Percentiles rank a stretch among this genome's conserved stretches.
These are phyloP conservation scores for Penicillium samsonianum DNA, from an alignment of 495 filamentous ascomycete genomes.

Conservation along the genomic window DNA sequence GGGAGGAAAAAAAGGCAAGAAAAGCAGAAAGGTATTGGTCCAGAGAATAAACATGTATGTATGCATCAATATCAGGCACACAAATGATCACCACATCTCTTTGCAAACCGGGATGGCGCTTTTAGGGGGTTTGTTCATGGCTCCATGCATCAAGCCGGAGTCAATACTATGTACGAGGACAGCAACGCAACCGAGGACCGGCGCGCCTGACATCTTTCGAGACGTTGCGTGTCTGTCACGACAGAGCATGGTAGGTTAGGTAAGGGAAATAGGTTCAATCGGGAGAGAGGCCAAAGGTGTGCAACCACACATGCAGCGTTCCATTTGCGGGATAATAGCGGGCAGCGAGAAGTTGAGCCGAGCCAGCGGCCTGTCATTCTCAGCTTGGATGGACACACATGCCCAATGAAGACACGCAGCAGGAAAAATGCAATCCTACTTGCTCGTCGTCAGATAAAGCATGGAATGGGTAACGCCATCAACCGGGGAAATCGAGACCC, in stretches of 20 bases:
- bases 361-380: constrained; percentile 21
- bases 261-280: neutral
- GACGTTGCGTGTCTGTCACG: neutral
- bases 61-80: constrained; percentile 18
- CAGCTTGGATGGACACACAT: constrained; percentile 5
- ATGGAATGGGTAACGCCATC: neutral
- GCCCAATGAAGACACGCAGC: neutral
- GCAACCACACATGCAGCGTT: constrained; percentile 3
- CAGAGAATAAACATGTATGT: constrained; percentile 12
- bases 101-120: constrained; percentile 8
- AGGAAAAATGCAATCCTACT: constrained; percentile 3
- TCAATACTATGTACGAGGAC: constrained; percentile 30
- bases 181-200: neutral
- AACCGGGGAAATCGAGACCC: neutral
- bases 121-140: constrained; percentile 27
- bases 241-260: neutral
- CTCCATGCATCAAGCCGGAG: constrained; percentile 22
- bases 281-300: neutral
- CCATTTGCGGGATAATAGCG: neutral
- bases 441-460: neutral
- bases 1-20: neutral
- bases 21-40: constrained; percentile 6
- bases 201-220: constrained; percentile 1
- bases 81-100: constrained; percentile 14
- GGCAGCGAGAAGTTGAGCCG: constrained; percentile 10